Conservation (phyloP, 805 yeast genomes). For the Candida loeiensis region DNA sequence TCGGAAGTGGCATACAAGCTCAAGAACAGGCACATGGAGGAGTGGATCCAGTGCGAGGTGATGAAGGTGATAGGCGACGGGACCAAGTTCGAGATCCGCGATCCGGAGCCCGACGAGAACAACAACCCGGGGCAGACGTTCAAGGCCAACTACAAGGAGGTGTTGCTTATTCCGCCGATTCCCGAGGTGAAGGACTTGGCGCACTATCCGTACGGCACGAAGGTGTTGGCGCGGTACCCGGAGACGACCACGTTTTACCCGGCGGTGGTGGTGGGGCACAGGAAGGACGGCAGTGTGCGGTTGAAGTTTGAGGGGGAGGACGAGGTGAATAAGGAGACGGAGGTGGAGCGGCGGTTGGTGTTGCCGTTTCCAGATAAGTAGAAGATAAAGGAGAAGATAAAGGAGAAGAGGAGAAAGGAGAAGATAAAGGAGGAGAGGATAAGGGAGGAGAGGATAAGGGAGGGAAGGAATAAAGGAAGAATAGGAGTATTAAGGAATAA, state of each 20-base stretch:
- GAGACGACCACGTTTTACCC: conserved; percentile 97
- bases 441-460: too few species aligned
- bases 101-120: conserved; percentile 95
- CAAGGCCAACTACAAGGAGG: conserved; percentile 78
- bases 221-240: conserved; percentile 90
- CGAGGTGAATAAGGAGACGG: conserved; percentile 92
- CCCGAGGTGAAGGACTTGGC: conserved; percentile 39
- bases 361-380: conserved; percentile 58
- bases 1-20: conserved; percentile 88
- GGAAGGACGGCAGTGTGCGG: conserved; percentile 71
- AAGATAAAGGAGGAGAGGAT: not conserved
- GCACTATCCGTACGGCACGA: conserved; percentile 69
- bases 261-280: conserved; percentile 81
- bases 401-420: not conserved
- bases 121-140: conserved; percentile 84
- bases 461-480: too few species aligned
- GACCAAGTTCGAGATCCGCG: conserved; percentile 76
- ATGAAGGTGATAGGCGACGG: conserved; percentile 74
- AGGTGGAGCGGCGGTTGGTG: conserved; percentile 81
- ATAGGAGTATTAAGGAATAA: too few species aligned
- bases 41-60: conserved; percentile 96
- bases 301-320: conserved; percentile 94
- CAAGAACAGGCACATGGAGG: conserved; percentile 67
- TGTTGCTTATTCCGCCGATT: conserved; percentile 64
- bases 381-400: not conserved